phyloP scores from a whole-genome alignment of 2,329 filamentous ascomycete genomes.

The Neofusicoccum parvum region DNA sequence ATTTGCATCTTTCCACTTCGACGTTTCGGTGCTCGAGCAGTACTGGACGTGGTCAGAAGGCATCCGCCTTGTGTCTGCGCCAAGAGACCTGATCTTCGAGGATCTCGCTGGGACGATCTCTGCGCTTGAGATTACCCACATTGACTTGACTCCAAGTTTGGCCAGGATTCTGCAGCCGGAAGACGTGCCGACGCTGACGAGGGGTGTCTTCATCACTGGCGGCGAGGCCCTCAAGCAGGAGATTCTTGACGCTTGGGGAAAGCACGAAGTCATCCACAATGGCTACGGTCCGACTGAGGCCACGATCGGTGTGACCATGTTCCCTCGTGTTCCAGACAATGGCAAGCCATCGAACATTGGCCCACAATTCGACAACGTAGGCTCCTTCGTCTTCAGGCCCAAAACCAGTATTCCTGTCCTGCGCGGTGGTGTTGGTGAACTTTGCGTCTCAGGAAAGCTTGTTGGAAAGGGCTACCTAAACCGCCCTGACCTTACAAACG shows the following conservation, averaged over 20 bases:
- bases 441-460: slow-evolving; percentile 83
- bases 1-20: slow-evolving; percentile 93
- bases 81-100: slow-evolving; percentile 81
- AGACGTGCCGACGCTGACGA: slow-evolving; percentile 76
- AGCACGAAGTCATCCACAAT: slow-evolving; percentile 81
- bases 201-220: slow-evolving; percentile 89
- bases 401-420: slow-evolving; percentile 72
- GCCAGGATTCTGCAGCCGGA: slow-evolving; percentile 77
- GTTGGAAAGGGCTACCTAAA: slow-evolving; percentile 91
- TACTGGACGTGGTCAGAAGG: slow-evolving; percentile 96
- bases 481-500: slow-evolving; percentile 71
- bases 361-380: slow-evolving; percentile 82
- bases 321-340: slow-evolving; percentile 73
- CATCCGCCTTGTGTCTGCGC: slow-evolving; percentile 79
- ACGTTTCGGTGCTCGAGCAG: slow-evolving; percentile 89
- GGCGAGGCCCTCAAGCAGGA: slow-evolving; percentile 88
- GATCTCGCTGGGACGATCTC: slow-evolving; percentile 76
- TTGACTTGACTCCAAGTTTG: slow-evolving; percentile 87
- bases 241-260: slow-evolving; percentile 83
- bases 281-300: slow-evolving; percentile 89
- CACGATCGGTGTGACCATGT: slow-evolving; percentile 91
- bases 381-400: slow-evolving; percentile 74
- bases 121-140: slow-evolving; percentile 77
- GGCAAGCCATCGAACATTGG: slow-evolving; percentile 89
- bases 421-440: slow-evolving; percentile 78